Evolutionary conservation across 495 filamentous ascomycete genomes (phyloP), one percentile per base, ranked within the genome.

Genomic region (Penicillium argentinense): DNA sequence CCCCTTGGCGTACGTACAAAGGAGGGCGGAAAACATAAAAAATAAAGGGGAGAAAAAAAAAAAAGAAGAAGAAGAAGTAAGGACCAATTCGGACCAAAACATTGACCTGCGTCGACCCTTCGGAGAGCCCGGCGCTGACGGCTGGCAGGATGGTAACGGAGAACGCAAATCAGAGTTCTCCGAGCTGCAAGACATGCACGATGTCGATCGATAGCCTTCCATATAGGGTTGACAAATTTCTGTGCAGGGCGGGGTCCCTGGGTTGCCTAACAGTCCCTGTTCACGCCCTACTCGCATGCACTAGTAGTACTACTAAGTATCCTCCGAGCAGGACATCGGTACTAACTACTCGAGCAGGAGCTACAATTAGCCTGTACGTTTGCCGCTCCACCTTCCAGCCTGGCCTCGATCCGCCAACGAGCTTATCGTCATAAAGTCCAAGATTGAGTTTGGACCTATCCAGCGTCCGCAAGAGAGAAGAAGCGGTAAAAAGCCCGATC

Each of bases 121-220:
- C 14, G 16, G 22, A 12, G 34, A 14, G 3, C 5, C 42, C 22
- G 27, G 27, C 17, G 17, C 33, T 37, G 13, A 5, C n/a, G 14
- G 4, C 24, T 11, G 6, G 13, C 9, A n/a, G 30, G 29, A 39
- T 33, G 8, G 47, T 51, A 51, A 46, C 53, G 53, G 53, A 56
- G 53, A 56, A 56, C 53, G 32, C 17, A 25, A 39, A 44, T 28
- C 38, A 43, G 26, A 23, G 23, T 51, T 51, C 42, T 47, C 53
- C 53, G 42, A n/a, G 30, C 48, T 51, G 53, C 53, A 56, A 56
- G 53, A 49, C 51, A 54, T 47, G 50, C 28, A 36, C 32, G 7
- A 40, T 42, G 51, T 54, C 42, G 46, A 17, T 42, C 42, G 25
- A 40, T 33, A 3, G 13, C 24, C 16, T 13, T 33, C n/a, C 40